Base-by-base conservation (phyloP, 768 basidiomycete species). In the Auriscalpium microsporum region DNA sequence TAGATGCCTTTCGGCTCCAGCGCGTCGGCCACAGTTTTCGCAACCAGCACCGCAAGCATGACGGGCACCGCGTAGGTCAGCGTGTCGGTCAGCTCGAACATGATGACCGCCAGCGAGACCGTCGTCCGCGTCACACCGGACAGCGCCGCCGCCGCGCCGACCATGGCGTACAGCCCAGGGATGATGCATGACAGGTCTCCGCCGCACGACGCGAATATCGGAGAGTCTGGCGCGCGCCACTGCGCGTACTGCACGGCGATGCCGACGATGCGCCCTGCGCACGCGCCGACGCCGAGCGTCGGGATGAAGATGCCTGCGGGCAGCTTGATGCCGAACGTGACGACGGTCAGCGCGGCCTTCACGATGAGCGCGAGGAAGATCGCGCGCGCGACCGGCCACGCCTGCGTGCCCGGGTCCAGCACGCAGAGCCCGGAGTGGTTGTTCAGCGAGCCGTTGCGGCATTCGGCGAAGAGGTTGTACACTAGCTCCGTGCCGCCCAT, bases 261-360 rank as follows among this genome's bases (percentile, higher is more conserved):
- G 37, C 95, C 95, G 37, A 92, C 63, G 37, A 97, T 81, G 21
- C 95, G 79, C 2, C 96, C 96, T 33, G 89, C 88, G 64, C 93
- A 94, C 0, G 94, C 94, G 23, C 95, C 94, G 10, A 95, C 94
- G 13, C 88, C 93, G 8, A 99, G 81, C 0, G 93, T 90, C 0
- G 96, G 96, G 42, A 99, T 91, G 71, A 99, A 99, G 61, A 98
- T 96, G 4, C 96, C 95, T 13, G 94, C 93, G 48, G 89, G 89
- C 16, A 92, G 64, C 64, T 87, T 90, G 72, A 95, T 90, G 8
- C 95, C 96, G 58, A 97, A 97, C 0, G 95, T 98, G 38, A 95
- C 77, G 51, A 93, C 73, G 0, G 92, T 94, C 53, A 96, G 69
- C 2, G 75, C 75, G 2, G 83, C 87, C 67, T 94, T 95, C 63